Base-by-base conservation (phyloP, 139 green algal species). In the Tetratostichococcus sp. region DNA sequence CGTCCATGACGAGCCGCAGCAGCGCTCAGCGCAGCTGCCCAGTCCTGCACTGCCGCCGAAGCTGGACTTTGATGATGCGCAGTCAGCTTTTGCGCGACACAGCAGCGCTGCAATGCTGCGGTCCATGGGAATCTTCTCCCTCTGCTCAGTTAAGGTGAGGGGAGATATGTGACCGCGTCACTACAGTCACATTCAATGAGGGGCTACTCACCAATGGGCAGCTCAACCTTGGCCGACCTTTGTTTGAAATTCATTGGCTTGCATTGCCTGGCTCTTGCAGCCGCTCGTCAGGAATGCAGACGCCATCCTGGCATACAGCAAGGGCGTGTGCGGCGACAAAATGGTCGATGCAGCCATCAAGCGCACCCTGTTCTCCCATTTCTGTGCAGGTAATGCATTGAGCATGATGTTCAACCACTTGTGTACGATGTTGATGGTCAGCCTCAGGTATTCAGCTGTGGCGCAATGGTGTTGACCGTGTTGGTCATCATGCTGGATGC, bases 311-410 rank as follows among this genome's bases (percentile, higher is more conserved):
- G 43, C 25, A 1, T 58, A 58, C 23, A 79, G 73, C 59, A 86
- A 79, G 68, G 71, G 31, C n/a, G 21, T 94, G 25, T 74, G 96
- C 21, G 87, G 88, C 22, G 43, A 77, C 14, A 73, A 28, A 1
- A 43, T 91, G 4, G 85, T 82, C 4, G 81, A 93, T 30, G 71
- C 39, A 4, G n/a, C 91, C 2, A 72, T 97, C 32, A 83, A 81
- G 25, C 73, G 80, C 26, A 94, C 89, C 25, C 95, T 96, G 72
- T 95, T 96, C 79, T 77, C 75, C 33, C 92, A 97, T 67, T 97
- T 97, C 78, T 95, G 93, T 70, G 91, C 86, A 69, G 90, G 88
- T 88, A 67, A n/a, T n/a, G n/a, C n/a, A n/a, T n/a, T n/a, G n/a
- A n/a, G n/a, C n/a, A n/a, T n/a, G n/a, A n/a, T n/a, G n/a, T n/a